phyloP scores from a whole-genome alignment of 768 basidiomycete species.

The Saitozyma sp. region DNA sequence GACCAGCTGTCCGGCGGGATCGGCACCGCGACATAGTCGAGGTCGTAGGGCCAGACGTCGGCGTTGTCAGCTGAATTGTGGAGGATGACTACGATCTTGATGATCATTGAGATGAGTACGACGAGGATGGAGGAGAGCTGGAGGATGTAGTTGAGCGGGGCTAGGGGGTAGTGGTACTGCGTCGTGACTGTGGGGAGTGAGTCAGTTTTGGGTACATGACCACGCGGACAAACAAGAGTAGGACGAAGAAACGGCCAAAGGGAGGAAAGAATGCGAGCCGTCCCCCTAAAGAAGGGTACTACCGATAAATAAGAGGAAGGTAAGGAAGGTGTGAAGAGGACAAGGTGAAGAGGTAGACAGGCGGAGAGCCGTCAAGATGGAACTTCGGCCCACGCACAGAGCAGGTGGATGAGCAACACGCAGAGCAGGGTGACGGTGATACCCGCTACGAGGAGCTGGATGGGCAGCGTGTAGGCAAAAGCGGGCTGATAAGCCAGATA shows the following conservation, averaged over 20 bases:
- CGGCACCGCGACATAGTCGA: slow-evolving; percentile 81
- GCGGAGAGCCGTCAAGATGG: too few species aligned
- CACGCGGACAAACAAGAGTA: not conserved
- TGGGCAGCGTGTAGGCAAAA: slow-evolving; percentile 83
- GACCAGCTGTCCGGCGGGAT: slow-evolving; percentile 74
- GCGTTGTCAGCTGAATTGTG: slow-evolving; percentile 64
- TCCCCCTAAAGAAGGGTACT: too few species aligned
- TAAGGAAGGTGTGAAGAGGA: too few species aligned
- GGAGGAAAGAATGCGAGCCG: too few species aligned
- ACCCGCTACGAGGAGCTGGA: slow-evolving; percentile 83
- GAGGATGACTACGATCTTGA: slow-evolving; percentile 75
- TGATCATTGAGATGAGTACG: slow-evolving; percentile 73
- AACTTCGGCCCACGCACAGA: slow-evolving; percentile 55
- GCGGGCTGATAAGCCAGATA: slow-evolving; percentile 73
- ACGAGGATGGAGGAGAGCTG: slow-evolving; percentile 81
- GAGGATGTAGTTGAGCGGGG: slow-evolving; percentile 84
- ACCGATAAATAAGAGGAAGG: too few species aligned
- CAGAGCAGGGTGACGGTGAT: slow-evolving; percentile 78
- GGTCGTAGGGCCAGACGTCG: slow-evolving; percentile 89
- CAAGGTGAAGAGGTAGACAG: too few species aligned
- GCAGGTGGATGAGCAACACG: slow-evolving; percentile 84
- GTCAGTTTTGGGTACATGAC: not conserved
- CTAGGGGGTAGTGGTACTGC: slow-evolving; percentile 93
- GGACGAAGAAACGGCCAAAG: not conserved
- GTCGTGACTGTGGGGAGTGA: slow-evolving; percentile 63